These are phyloP conservation scores for Colletotrichum tropicicola DNA, from an alignment of 2,329 filamentous ascomycete genomes.

Conservation along the genomic window DNA sequence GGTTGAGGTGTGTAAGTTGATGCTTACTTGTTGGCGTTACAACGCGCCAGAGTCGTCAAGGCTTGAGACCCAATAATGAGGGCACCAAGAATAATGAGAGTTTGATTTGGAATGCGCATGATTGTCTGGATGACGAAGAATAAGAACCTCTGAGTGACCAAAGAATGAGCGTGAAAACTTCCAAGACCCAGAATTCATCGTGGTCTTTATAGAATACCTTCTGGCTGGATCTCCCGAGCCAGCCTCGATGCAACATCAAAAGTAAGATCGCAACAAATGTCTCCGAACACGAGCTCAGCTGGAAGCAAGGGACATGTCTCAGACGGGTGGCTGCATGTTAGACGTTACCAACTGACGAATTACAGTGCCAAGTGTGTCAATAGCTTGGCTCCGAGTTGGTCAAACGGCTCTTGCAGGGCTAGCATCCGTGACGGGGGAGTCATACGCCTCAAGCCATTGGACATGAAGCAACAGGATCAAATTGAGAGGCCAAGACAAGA, in stretches of 20 bases:
- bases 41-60: background rate
- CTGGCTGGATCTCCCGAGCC: background rate
- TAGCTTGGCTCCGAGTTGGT: no score
- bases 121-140: background rate
- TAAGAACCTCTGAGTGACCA: background rate
- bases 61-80: background rate
- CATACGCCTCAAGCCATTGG: no score
- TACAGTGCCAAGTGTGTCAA: background rate
- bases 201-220: background rate
- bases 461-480: no score
- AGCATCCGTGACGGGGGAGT: no score
- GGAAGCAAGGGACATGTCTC: background rate
- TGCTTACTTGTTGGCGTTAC: slow-evolving; percentile 11
- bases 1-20: background rate
- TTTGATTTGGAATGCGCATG: background rate
- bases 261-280: slow-evolving; percentile 33
- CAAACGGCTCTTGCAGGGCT: no score
- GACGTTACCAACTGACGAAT: background rate
- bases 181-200: background rate
- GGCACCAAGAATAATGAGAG: background rate
- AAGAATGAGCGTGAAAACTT: no score
- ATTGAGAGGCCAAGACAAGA: no score
- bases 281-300: slow-evolving; percentile 20
- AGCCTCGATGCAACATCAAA: background rate
- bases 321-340: slow-evolving; percentile 8